Evolutionary conservation across 2,329 filamentous ascomycete genomes (phyloP).

Genomic region (Phyllosticta capitalensis): DNA sequence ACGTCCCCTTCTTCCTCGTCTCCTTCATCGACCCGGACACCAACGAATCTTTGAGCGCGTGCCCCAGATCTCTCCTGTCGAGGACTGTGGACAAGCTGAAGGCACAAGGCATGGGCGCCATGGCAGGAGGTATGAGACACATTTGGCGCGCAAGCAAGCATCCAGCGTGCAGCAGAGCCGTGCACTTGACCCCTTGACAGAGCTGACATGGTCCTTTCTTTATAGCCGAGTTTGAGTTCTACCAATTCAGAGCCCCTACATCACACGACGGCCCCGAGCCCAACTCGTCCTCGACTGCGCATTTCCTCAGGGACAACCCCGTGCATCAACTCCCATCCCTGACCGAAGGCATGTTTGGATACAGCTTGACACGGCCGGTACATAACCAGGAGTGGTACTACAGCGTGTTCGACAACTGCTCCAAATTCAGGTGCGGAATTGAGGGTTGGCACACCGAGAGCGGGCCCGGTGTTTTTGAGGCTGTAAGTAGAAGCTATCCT

Average conservation of each 20-base stretch:
- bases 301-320: slow-evolving; percentile 64
- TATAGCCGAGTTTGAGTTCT: slow-evolving; percentile 89
- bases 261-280: slow-evolving; percentile 39
- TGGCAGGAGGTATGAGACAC: slow-evolving; percentile 66
- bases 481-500: slow-evolving; percentile 39
- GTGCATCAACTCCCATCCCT: slow-evolving; percentile 65
- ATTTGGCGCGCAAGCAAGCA: background rate
- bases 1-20: slow-evolving; percentile 77
- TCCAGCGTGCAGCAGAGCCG: background rate
- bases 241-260: slow-evolving; percentile 67
- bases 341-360: slow-evolving; percentile 93
- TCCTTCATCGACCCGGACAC: slow-evolving; percentile 78
- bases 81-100: slow-evolving; percentile 58
- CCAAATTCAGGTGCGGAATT: slow-evolving; percentile 67
- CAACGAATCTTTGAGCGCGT: slow-evolving; percentile 60
- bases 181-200: slow-evolving; percentile 2
- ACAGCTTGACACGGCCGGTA: slow-evolving; percentile 75
- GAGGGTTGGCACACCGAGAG: slow-evolving; percentile 96
- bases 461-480: slow-evolving; percentile 90
- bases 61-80: slow-evolving; percentile 67
- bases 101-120: slow-evolving; percentile 62
- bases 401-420: slow-evolving; percentile 71
- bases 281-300: slow-evolving; percentile 59
- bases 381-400: slow-evolving; percentile 94
- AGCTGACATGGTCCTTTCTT: slow-evolving; percentile 15